Evolutionary conservation across 345 rosid genomes (phyloP), one percentile per base, ranked within the genome.

Genomic region (Salix suchowensis): DNA sequence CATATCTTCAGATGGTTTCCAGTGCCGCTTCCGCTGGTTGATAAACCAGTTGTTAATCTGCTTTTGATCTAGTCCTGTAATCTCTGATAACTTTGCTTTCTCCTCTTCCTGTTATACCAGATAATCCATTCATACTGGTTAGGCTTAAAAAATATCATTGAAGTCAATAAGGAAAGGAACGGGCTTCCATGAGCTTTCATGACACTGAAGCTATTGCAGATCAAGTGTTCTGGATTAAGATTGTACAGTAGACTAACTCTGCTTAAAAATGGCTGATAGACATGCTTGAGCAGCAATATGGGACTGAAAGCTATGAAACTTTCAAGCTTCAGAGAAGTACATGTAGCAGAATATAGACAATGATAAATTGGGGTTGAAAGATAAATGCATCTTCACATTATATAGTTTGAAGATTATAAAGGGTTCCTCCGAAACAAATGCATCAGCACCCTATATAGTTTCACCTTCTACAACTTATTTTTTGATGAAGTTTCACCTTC

Each of bases 61-160:
- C 74, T 79, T 79, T 48, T 79, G 82, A 55, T 70, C 75, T 28
- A 80, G 48, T 26, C 79, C 78, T 0, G 79, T 65, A 13, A 65
- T 76, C 60, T 82, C 86, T 16, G 92, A 81, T 30, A 90, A 76
- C 77, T 78, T 85, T 73, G 71, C 46, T 48, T 90, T 90, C 65
- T 90, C 92, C 46, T 87, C 91, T 79, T 87, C 94, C 94, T 90
- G 85, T 42, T 42, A 10, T 32, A 77, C 60, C 55, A 71, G 2
- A 42, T 37, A 6, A 62, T 28, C 28, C 64, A 58, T 58, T 58
- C 62, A 58, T 10, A 13, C 14, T 58, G 64, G 64, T 58, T 23
- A 58, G 64, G 64, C 62, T 58, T n/a, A 10, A 58, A 11, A 58
- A 3, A 58, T 23, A 24, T 58, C 12, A 11, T 58, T 26, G 5